phyloP scores from a whole-genome alignment of 108 stramenopile genomes.

The Cylindrotheca closterium region DNA sequence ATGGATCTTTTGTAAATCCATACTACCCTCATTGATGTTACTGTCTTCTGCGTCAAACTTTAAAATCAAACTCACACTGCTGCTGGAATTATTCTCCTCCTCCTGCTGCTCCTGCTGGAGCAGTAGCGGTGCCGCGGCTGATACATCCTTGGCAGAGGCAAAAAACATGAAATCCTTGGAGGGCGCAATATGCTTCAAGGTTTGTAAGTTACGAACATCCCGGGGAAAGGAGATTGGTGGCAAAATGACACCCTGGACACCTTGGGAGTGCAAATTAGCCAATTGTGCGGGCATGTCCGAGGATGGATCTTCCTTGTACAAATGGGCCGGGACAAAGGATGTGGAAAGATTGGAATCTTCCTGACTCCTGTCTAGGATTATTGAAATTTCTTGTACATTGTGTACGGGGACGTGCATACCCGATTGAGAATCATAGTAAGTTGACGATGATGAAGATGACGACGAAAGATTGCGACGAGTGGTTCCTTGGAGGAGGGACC shows the following conservation, averaged over 20 bases:
- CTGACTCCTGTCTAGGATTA: constrained; percentile 23
- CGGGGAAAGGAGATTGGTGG: constrained; percentile 29
- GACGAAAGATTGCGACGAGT: background rate
- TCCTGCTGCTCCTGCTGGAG: too few relatives aligned
- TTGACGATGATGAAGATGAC: constrained; percentile 9
- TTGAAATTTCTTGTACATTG: constrained; percentile 41
- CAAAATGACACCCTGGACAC: constrained; percentile 21
- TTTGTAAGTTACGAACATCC: constrained; percentile 26
- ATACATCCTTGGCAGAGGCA: constrained; percentile 1
- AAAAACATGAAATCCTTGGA: constrained; percentile 10
- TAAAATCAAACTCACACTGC: constrained; percentile 2
- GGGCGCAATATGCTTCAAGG: constrained; percentile 20
- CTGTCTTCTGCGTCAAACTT: constrained; percentile 2
- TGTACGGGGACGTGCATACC: constrained; percentile 55
- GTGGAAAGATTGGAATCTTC: background rate
- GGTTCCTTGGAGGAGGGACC: too few relatives aligned
- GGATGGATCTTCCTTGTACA: constrained; percentile 27
- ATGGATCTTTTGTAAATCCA: background rate
- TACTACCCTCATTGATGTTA: background rate
- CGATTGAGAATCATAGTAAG: constrained; percentile 68
- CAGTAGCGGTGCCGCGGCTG: background rate
- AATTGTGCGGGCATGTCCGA: constrained; percentile 27
- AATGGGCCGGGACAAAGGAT: constrained; percentile 19
- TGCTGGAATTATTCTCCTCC: background rate
- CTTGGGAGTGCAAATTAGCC: constrained; percentile 2